These are phyloP conservation scores for Austroboletus niveus DNA, from an alignment of 1,284 basidiomycete species.

Conservation along the genomic window DNA sequence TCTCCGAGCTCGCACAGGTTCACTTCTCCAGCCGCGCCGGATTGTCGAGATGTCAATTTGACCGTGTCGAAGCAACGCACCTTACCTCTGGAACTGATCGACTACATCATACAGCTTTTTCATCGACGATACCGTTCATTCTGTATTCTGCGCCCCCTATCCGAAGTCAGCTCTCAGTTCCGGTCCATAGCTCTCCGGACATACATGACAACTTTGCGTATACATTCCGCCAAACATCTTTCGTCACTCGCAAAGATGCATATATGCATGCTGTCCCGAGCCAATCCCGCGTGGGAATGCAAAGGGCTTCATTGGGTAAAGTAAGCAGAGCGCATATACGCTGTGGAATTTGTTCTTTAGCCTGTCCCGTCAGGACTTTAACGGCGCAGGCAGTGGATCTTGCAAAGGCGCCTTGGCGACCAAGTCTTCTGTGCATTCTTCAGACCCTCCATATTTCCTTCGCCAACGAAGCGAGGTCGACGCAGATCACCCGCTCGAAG, in stretches of 20 bases:
- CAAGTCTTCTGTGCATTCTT: constrained; percentile 19
- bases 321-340: constrained; percentile 28
- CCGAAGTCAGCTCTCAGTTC: constrained; percentile 24
- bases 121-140: constrained; percentile 18
- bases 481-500: constrained; percentile 22
- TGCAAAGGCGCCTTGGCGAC: constrained; percentile 26
- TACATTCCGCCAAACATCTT: constrained; percentile 24
- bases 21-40: constrained; percentile 24
- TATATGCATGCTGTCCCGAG: constrained; percentile 20
- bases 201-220: constrained; percentile 25
- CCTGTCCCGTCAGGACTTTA: constrained; percentile 14
- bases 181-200: constrained; percentile 23
- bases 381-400: constrained; percentile 18
- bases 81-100: constrained; percentile 27
- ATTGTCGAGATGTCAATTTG: constrained; percentile 2
- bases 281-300: neutral
- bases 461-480: constrained; percentile 18
- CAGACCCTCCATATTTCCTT: constrained; percentile 26
- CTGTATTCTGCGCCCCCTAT: constrained; percentile 21
- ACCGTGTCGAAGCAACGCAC: constrained; percentile 3
- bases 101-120: constrained; percentile 28
- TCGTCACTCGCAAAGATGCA: constrained; percentile 24
- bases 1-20: constrained; percentile 20
- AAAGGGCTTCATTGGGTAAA: constrained; percentile 28
- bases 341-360: constrained; percentile 1